phyloP scores from a whole-genome alignment of 1,139 yeast species.

The Kodamaea fungicola region DNA sequence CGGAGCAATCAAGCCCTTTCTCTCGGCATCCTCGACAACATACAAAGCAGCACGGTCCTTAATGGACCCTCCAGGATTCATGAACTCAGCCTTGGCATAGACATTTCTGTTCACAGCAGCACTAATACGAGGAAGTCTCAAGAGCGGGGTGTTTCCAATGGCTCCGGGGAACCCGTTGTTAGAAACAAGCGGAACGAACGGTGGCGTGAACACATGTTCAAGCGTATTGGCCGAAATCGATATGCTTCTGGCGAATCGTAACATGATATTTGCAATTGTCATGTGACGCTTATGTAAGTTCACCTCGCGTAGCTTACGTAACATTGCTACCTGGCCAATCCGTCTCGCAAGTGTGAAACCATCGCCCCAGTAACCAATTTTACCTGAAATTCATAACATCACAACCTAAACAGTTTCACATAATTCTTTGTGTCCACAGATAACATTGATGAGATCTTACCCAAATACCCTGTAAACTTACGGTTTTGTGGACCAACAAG shows the following conservation, averaged over 20 bases:
- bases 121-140: conserved; percentile 61
- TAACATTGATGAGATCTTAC: too few relatives aligned
- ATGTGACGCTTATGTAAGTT: not conserved
- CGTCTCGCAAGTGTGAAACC: too few relatives aligned
- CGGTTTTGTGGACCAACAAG: too few relatives aligned
- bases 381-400: too few relatives aligned
- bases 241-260: conserved; percentile 13
- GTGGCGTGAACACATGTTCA: conserved; percentile 23
- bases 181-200: conserved; percentile 61
- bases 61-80: conserved; percentile 94
- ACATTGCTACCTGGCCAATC: too few relatives aligned
- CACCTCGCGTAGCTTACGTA: too few relatives aligned
- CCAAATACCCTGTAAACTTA: too few relatives aligned
- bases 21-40: conserved; percentile 76
- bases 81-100: conserved; percentile 85
- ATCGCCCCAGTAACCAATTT: too few relatives aligned
- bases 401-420: too few relatives aligned
- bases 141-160: conserved; percentile 83
- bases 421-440: too few relatives aligned
- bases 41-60: conserved; percentile 88
- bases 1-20: conserved; percentile 57
- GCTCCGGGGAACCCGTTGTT: conserved; percentile 68
- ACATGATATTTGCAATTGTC: conserved; percentile 1
- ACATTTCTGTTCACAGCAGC: conserved; percentile 67
- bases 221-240: conserved; percentile 17